phyloP scores from a whole-genome alignment of 495 filamentous ascomycete species.

The Oidiodendron maius region DNA sequence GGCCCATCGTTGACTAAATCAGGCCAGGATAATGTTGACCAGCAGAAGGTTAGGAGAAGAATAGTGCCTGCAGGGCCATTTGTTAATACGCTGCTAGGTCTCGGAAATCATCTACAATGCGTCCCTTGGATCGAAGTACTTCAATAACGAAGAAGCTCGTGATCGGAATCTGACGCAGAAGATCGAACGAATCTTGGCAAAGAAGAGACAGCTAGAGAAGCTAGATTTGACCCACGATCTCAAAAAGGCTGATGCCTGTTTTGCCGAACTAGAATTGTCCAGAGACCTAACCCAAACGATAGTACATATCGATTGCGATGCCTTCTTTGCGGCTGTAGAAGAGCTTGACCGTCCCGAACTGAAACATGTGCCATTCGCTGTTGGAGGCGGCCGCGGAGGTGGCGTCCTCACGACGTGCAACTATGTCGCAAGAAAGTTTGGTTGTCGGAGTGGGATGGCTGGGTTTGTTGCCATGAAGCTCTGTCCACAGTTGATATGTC shows the following conservation, averaged over 20 bases:
- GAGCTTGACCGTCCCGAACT: conserved; percentile 88
- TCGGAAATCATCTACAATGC: conserved; percentile 97
- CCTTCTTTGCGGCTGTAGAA: conserved; percentile 95
- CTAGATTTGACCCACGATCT: conserved; percentile 68
- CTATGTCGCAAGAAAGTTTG: conserved; percentile 85
- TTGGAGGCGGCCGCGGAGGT: conserved; percentile 76
- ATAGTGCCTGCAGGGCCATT: neutral
- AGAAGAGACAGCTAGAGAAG: conserved; percentile 71
- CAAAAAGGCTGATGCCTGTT: conserved; percentile 73
- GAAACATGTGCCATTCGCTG: conserved; percentile 84
- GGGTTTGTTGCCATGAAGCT: conserved; percentile 92
- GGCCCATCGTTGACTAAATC: conserved; percentile 93
- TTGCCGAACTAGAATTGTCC: conserved; percentile 68
- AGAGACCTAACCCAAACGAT: conserved; percentile 80
- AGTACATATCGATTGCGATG: conserved; percentile 95
- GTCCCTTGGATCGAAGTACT: conserved; percentile 94
- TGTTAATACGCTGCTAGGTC: conserved; percentile 46
- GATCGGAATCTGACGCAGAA: conserved; percentile 82
- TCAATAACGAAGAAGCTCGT: conserved; percentile 79
- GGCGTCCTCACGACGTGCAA: conserved; percentile 92
- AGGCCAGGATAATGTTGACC: conserved; percentile 90
- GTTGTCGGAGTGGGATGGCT: conserved; percentile 91
- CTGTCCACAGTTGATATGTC: conserved; percentile 77
- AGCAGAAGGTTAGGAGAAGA: conserved; percentile 53
- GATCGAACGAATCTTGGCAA: conserved; percentile 71